phyloP scores from a whole-genome alignment of 2,329 filamentous ascomycete genomes.

The Hypoxylon rubiginosum region DNA sequence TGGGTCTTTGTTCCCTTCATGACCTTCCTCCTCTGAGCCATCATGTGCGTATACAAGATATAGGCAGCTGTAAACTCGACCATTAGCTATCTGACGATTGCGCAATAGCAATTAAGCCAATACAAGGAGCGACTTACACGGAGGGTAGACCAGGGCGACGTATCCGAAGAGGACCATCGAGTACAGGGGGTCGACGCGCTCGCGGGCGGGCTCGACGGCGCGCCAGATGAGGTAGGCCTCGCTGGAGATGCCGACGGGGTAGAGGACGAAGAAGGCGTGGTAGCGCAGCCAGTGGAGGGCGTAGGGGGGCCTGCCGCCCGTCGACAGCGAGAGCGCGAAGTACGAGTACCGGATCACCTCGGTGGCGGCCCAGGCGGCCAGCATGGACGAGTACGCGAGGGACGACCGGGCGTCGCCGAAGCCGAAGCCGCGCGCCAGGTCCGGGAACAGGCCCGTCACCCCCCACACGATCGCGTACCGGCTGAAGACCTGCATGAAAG shows the following conservation, averaged over 20 bases:
- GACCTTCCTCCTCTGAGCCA: slow-evolving; percentile 86
- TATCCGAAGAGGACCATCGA: slow-evolving; percentile 81
- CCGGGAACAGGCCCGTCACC: slow-evolving; percentile 80
- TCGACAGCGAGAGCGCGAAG: slow-evolving; percentile 80
- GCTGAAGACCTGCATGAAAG: slow-evolving; percentile 88
- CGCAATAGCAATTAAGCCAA: slow-evolving; percentile 1
- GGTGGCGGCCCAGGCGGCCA: slow-evolving; percentile 88
- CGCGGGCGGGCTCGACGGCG: slow-evolving; percentile 71
- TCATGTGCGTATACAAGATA: slow-evolving; percentile 94
- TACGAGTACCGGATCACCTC: slow-evolving; percentile 95
- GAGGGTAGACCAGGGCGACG: slow-evolving; percentile 82
- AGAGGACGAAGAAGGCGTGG: slow-evolving; percentile 93
- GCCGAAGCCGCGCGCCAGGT: slow-evolving; percentile 64
- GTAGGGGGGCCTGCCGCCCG: slow-evolving; percentile 67
- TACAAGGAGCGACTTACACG: slow-evolving; percentile 68
- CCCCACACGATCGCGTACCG: slow-evolving; percentile 92
- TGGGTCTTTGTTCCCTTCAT: slow-evolving; percentile 71
- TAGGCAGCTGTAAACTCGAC: slow-evolving; percentile 71
- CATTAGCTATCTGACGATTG: background rate
- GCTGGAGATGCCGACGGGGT: slow-evolving; percentile 90
- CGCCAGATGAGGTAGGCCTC: slow-evolving; percentile 86
- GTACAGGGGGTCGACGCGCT: slow-evolving; percentile 62
- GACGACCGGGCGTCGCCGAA: slow-evolving; percentile 29
- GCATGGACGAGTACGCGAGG: slow-evolving; percentile 77
- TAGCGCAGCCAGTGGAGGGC: slow-evolving; percentile 86